Evolutionary conservation across 2,329 filamentous ascomycete species (phyloP).

Genomic region (Alternaria arbusti): DNA sequence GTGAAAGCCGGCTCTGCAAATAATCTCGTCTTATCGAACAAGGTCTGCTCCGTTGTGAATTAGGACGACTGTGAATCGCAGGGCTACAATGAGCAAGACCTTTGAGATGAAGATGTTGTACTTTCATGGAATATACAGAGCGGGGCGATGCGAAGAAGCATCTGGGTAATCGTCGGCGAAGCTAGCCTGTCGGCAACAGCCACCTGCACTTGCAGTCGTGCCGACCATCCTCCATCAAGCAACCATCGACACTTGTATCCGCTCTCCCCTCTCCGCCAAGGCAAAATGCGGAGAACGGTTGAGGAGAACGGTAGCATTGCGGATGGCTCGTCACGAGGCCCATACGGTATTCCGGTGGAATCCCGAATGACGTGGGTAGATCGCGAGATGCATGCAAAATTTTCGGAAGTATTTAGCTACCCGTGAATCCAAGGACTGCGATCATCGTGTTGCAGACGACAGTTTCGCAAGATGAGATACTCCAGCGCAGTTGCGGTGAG

Average conservation of each 20-base stretch:
- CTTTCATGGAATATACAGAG: background rate
- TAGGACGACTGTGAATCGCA: background rate
- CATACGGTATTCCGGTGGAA: background rate
- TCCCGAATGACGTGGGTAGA: slow-evolving; percentile 4
- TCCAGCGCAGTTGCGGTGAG: background rate
- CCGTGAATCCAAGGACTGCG: background rate
- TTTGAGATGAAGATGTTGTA: background rate
- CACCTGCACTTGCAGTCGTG: background rate
- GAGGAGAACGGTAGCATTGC: slow-evolving; percentile 6
- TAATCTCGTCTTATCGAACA: background rate
- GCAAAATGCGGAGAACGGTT: slow-evolving; percentile 21
- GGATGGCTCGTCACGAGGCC: slow-evolving; percentile 18
- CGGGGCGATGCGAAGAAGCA: background rate
- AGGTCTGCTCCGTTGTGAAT: background rate
- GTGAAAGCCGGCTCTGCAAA: background rate
- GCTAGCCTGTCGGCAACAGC: background rate
- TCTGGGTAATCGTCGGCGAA: background rate
- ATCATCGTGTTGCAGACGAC: background rate
- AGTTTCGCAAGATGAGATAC: slow-evolving; percentile 12
- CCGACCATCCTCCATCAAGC: background rate
- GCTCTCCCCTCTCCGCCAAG: slow-evolving; percentile 22
- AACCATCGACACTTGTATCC: background rate
- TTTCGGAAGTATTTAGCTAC: background rate
- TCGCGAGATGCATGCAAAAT: background rate
- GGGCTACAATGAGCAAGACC: background rate